phyloP scores from a whole-genome alignment of 257 asterid species.

The Rauvolfia tetraphylla region DNA sequence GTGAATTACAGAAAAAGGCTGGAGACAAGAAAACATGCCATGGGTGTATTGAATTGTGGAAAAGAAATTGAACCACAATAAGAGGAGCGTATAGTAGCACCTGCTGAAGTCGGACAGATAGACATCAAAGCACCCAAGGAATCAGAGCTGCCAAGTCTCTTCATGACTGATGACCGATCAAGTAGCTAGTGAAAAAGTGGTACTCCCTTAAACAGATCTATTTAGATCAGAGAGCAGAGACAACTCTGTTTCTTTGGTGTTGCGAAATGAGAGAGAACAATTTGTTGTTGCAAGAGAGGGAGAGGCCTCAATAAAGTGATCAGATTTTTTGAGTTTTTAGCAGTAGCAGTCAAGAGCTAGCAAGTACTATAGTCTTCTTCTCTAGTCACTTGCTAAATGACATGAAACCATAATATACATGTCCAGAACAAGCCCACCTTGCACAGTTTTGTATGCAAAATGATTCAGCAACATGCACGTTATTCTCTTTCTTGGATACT shows the following conservation, averaged over 20 bases:
- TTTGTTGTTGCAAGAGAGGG: not conserved
- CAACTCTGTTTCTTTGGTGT: not conserved
- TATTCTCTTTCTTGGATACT: conserved; percentile 42
- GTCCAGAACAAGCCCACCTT: conserved; percentile 53
- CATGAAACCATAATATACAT: conserved; percentile 32
- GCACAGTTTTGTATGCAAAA: conserved; percentile 60
- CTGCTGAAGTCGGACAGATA: conserved; percentile 86
- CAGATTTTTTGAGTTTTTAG: not conserved
- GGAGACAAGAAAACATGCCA: conserved; percentile 46
- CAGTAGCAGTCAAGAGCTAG: not conserved
- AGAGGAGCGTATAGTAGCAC: conserved; percentile 33
- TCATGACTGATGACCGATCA: conserved; percentile 45
- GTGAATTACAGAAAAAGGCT: conserved; percentile 15
- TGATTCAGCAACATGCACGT: conserved; percentile 28
- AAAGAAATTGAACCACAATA: conserved; percentile 19
- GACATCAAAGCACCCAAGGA: conserved; percentile 83
- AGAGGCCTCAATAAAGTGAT: no score
- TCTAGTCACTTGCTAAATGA: conserved; percentile 24
- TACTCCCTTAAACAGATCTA: conserved; percentile 7
- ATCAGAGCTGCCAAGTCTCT: conserved; percentile 72
- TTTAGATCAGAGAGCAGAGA: not conserved
- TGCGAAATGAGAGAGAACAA: not conserved
- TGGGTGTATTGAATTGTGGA: conserved; percentile 26
- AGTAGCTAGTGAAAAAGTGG: conserved; percentile 13
- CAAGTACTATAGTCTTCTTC: not conserved